A percentile compares a stretch with the other conserved stretches of the same genome.
phyloP scores from a whole-genome alignment of 2,329 filamentous ascomycete genomes.

The Penicillium paneum region DNA sequence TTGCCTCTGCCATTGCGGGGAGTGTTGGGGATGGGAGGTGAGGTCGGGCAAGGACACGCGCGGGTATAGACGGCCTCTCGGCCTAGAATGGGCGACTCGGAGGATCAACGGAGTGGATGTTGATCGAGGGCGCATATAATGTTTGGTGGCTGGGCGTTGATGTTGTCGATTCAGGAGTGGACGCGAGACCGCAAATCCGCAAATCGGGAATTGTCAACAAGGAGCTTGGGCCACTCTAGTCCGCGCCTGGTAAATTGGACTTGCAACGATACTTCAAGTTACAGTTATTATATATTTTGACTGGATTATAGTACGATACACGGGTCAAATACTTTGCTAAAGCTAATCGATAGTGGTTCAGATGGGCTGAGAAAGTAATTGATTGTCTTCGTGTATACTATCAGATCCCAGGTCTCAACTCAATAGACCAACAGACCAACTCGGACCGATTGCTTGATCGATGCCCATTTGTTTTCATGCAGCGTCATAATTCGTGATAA shows the following conservation, averaged over 20 bases:
- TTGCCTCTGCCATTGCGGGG: slow-evolving; percentile 58
- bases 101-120: slow-evolving; percentile 4
- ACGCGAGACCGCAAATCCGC: slow-evolving; percentile 25
- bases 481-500: background rate
- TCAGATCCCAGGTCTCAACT: background rate
- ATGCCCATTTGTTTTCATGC: background rate
- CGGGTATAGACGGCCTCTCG: slow-evolving; percentile 32
- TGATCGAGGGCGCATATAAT: slow-evolving; percentile 12
- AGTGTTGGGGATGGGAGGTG: slow-evolving; percentile 14
- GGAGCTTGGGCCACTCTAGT: slow-evolving; percentile 39
- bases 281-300: background rate
- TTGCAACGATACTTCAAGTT: background rate
- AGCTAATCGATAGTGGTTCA: background rate
- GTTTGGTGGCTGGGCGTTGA: slow-evolving; percentile 10
- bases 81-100: slow-evolving; percentile 24
- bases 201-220: slow-evolving; percentile 34
- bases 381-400: background rate
- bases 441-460: background rate
- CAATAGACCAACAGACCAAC: background rate
- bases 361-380: background rate
- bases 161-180: slow-evolving; percentile 18
- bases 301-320: too few relatives aligned
- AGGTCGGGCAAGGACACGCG: slow-evolving; percentile 18
- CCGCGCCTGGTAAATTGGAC: background rate
- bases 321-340: too few relatives aligned